These are phyloP conservation scores for Leccinum variicolor DNA, from an alignment of 768 basidiomycete species.

Conservation along the genomic window DNA sequence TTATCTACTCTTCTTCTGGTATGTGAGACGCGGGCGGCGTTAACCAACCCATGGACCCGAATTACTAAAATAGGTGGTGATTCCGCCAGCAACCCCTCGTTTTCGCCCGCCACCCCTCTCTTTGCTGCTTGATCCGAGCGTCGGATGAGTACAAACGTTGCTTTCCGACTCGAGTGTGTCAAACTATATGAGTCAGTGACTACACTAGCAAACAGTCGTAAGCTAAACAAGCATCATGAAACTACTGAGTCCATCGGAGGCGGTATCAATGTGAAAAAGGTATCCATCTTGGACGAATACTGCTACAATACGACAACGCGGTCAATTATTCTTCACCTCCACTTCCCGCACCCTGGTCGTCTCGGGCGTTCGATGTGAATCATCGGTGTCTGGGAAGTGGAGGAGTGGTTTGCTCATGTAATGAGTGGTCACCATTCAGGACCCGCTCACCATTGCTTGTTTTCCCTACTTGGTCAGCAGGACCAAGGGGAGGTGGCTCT, in stretches of 20 bases:
- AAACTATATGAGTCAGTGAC: neutral
- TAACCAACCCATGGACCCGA: neutral
- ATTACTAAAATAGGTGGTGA: no score
- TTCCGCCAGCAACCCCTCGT: no score
- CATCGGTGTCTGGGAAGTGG: neutral
- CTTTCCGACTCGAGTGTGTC: neutral
- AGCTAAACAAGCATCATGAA: neutral
- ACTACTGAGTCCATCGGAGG: neutral
- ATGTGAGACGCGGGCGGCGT: neutral
- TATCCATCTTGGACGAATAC: neutral
- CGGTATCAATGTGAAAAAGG: neutral
- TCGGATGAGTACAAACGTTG: neutral
- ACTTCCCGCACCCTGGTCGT: neutral
- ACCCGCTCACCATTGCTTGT: no score
- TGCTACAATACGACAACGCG: neutral
- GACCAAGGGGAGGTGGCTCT: neutral
- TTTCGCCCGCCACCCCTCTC: no score
- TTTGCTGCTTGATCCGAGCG: no score
- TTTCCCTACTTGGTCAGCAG: neutral
- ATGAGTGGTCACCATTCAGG: neutral
- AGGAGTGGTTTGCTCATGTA: no score
- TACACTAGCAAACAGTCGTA: neutral
- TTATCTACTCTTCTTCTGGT: neutral
- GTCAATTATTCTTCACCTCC: neutral
- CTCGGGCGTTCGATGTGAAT: neutral